Conservation (phyloP, 495 filamentous ascomycete genomes). For the Letharia columbiana region DNA sequence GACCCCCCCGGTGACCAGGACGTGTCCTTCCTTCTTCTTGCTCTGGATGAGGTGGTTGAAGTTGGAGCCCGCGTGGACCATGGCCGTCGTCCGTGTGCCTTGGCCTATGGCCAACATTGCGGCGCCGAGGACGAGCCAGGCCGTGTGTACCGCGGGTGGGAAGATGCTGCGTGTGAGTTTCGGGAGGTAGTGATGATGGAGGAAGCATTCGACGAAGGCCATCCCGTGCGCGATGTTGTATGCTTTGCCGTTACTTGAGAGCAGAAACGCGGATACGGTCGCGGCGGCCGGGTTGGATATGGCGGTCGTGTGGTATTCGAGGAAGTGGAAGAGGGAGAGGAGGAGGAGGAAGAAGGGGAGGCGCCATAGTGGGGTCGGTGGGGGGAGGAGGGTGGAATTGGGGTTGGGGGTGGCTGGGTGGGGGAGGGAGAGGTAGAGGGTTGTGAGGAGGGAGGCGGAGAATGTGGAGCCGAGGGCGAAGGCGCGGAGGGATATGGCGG, state of each 20-base stretch:
- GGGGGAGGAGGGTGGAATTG: constrained; percentile 32
- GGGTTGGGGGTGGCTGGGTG: constrained; percentile 36
- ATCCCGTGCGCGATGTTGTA: constrained; percentile 76
- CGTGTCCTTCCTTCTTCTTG: constrained; percentile 55
- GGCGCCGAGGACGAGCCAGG: constrained; percentile 47
- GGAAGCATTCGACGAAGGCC: constrained; percentile 61
- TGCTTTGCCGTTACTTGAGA: constrained; percentile 73
- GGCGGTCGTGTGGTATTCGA: constrained; percentile 89
- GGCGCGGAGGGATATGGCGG: constrained; percentile 71
- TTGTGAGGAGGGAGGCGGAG: constrained; percentile 43
- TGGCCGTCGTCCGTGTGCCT: constrained; percentile 61
- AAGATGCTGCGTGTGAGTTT: not conserved
- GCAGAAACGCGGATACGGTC: constrained; percentile 64
- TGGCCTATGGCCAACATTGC: constrained; percentile 63
- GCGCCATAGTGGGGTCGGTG: constrained; percentile 60
- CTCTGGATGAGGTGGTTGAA: constrained; percentile 85
- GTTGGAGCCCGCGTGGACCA: constrained; percentile 80
- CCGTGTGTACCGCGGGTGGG: constrained; percentile 12
- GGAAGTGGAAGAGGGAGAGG: constrained; percentile 83
- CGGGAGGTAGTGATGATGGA: constrained; percentile 53
- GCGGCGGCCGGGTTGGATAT: constrained; percentile 69
- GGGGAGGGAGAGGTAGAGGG: constrained; percentile 39
- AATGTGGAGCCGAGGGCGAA: constrained; percentile 48
- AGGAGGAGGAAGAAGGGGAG: constrained; percentile 67
- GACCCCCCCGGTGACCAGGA: constrained; percentile 66